These are phyloP conservation scores for Phellopilus nigrolimitatus DNA, from an alignment of 1,284 basidiomycete genomes.

Conservation along the genomic window DNA sequence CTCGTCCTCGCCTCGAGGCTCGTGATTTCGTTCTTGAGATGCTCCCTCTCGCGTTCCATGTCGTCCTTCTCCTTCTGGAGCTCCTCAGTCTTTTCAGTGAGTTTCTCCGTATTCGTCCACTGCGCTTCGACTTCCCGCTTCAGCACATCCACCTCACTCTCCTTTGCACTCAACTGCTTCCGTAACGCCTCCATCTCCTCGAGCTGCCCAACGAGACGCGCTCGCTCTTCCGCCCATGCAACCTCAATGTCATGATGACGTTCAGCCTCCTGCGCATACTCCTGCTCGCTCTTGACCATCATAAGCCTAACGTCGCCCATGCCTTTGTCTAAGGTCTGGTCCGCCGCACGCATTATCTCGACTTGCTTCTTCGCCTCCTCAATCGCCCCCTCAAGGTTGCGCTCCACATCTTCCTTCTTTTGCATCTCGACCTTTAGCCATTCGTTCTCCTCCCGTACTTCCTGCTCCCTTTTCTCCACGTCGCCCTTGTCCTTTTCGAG, in stretches of 20 bases:
- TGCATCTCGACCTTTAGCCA: constrained; percentile 45
- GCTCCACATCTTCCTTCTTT: constrained; percentile 47
- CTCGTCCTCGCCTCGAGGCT: constrained; percentile 37
- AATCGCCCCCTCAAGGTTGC: too few species aligned
- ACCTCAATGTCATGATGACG: constrained; percentile 36
- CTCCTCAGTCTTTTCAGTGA: constrained; percentile 44
- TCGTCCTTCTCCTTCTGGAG: constrained; percentile 47
- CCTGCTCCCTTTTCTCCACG: constrained; percentile 38
- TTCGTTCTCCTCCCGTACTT: constrained; percentile 32
- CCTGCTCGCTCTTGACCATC: constrained; percentile 34
- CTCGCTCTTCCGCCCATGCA: constrained; percentile 48
- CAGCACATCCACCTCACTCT: constrained; percentile 28
- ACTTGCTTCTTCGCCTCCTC: constrained; percentile 52
- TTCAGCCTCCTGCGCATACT: constrained; percentile 38
- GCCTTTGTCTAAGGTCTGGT: constrained; percentile 22
- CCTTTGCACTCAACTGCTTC: constrained; percentile 12
- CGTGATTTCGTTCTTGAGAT: constrained; percentile 46
- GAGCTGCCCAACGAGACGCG: constrained; percentile 32
- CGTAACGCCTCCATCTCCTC: constrained; percentile 30
- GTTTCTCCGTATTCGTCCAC: constrained; percentile 25
- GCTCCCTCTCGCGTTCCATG: constrained; percentile 57
- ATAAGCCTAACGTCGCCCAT: constrained; percentile 40
- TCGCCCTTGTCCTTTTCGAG: constrained; percentile 58
- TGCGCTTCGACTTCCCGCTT: constrained; percentile 30
- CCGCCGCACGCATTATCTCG: constrained; percentile 40